These are phyloP conservation scores for Verticillium zaregamsianum DNA, from an alignment of 2,329 filamentous ascomycete genomes.

Conservation along the genomic window DNA sequence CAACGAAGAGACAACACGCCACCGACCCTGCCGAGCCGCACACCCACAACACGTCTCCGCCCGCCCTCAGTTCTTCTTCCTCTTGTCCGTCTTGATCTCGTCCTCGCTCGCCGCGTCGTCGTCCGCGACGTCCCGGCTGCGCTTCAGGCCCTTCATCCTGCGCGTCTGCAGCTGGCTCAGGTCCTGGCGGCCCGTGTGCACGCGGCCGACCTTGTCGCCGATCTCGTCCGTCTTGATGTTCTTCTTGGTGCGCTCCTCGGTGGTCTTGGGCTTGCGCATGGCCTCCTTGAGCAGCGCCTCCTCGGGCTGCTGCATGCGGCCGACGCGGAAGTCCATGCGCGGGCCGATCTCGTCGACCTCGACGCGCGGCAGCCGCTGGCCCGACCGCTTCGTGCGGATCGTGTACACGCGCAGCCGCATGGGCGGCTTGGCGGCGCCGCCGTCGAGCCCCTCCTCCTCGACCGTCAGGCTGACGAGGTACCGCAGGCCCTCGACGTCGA, in stretches of 20 bases:
- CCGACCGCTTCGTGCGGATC: constrained; percentile 79
- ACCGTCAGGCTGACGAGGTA: constrained; percentile 82
- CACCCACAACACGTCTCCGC: too few relatives aligned
- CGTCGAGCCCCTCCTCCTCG: constrained; percentile 51
- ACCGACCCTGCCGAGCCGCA: too few relatives aligned
- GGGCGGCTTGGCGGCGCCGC: constrained; percentile 44
- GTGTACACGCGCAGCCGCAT: constrained; percentile 77
- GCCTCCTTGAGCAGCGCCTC: constrained; percentile 81
- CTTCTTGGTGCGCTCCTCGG: constrained; percentile 84
- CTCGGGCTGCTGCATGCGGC: constrained; percentile 75
- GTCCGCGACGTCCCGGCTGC: constrained; percentile 60
- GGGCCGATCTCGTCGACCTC: constrained; percentile 96
- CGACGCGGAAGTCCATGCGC: constrained; percentile 84
- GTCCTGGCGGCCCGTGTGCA: constrained; percentile 90
- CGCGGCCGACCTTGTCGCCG: constrained; percentile 92
- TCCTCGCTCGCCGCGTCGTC: constrained; percentile 46
- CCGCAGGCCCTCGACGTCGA: constrained; percentile 93
- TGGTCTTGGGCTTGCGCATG: constrained; percentile 75
- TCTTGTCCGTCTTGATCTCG: constrained; percentile 30
- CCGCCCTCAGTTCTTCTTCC: constrained; percentile 1
- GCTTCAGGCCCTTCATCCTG: constrained; percentile 99
- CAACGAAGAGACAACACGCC: neutral
- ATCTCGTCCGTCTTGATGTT: constrained; percentile 88
- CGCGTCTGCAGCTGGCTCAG: constrained; percentile 82
- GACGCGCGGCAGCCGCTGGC: constrained; percentile 81